Percentiles rank a stretch among this genome's conserved stretches.
These are phyloP conservation scores for Starmerella sirachaensis DNA, from an alignment of 805 yeast species.

Conservation along the genomic window DNA sequence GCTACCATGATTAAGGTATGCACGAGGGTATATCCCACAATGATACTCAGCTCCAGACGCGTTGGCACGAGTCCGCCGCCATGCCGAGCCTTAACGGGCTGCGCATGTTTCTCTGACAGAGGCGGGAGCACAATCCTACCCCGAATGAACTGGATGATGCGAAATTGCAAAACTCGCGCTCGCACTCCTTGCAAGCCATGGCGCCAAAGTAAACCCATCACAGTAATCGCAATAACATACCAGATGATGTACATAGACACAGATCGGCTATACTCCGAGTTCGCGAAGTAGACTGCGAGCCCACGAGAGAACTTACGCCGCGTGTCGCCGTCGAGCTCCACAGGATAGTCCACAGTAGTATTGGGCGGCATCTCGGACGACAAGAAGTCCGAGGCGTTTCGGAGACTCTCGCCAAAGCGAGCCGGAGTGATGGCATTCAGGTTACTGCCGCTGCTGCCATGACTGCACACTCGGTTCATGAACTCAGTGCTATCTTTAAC, in stretches of 20 bases:
- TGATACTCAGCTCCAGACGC: conserved; percentile 1
- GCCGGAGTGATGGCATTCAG: neutral
- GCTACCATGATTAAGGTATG: conserved; percentile 1
- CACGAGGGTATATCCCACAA: conserved; percentile 3
- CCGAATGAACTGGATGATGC: neutral
- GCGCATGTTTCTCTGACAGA: neutral
- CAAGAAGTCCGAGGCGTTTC: neutral
- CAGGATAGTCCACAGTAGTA: neutral
- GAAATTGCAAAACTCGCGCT: neutral
- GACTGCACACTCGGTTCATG: conserved; percentile 1
- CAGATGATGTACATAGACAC: neutral
- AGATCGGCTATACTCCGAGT: neutral
- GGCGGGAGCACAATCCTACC: conserved; percentile 1
- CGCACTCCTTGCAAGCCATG: neutral
- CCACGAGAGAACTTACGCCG: neutral
- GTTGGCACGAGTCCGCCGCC: conserved; percentile 5
- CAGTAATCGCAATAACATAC: neutral
- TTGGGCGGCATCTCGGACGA: neutral
- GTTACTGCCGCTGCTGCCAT: neutral
- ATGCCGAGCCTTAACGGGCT: neutral
- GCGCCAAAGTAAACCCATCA: neutral
- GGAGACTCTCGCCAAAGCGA: neutral
- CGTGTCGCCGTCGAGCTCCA: neutral
- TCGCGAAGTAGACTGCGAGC: neutral
- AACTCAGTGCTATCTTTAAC: neutral